Conservation (phyloP, 352 stramenopile species). For the Thraustochytrium sp. region DNA sequence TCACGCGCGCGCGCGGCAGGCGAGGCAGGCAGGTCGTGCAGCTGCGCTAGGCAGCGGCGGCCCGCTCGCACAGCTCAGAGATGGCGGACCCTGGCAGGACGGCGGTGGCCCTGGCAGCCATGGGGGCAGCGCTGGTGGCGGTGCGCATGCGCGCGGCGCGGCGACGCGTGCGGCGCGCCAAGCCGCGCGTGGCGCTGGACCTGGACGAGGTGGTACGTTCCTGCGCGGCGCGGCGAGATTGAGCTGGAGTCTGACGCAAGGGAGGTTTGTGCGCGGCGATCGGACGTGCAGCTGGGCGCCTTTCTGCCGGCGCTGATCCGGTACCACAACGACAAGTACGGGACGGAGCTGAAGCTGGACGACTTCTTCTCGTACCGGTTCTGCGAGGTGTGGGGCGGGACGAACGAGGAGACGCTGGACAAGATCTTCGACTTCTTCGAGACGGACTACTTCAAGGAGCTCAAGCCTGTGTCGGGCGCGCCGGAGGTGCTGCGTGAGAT, state of each 20-base stretch:
- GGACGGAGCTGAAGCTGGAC: not conserved
- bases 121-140: no score
- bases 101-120: no score
- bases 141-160: no score
- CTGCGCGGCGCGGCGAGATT: no score
- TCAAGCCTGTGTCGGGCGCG: slow-evolving; percentile 20
- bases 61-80: no score
- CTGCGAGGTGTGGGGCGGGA: slow-evolving; percentile 35
- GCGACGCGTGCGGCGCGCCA: no score
- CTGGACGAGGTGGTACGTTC: slow-evolving; percentile 42
- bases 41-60: no score
- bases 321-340: slow-evolving; percentile 43
- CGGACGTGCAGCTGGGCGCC: slow-evolving; percentile 15
- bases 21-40: no score
- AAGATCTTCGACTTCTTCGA: slow-evolving; percentile 43
- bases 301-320: slow-evolving; percentile 16
- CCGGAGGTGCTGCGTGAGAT: slow-evolving; percentile 7
- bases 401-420: slow-evolving; percentile 30
- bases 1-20: no score
- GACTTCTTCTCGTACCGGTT: slow-evolving; percentile 44
- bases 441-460: slow-evolving; percentile 44
- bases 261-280: not conserved
- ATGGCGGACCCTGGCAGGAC: no score
- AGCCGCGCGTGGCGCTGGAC: slow-evolving; percentile 38
- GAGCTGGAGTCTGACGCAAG: not conserved